These are phyloP conservation scores for Boletus semigastroideus DNA, from an alignment of 1,284 basidiomycete species.

Conservation along the genomic window DNA sequence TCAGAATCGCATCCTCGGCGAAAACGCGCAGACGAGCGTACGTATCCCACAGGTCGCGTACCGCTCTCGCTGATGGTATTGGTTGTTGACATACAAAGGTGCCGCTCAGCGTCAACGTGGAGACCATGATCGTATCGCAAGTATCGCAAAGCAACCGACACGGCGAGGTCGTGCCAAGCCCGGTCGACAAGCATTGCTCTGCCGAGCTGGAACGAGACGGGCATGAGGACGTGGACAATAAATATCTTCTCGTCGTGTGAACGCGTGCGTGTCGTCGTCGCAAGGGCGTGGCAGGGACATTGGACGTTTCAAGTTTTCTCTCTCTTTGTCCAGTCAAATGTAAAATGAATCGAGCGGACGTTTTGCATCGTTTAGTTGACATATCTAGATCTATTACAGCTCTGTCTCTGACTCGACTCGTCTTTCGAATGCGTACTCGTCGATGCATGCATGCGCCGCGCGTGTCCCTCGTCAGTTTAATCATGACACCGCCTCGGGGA, in stretches of 20 bases:
- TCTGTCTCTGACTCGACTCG: too few relatives aligned
- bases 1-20: constrained; percentile 27
- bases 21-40: constrained; percentile 25
- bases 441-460: too few relatives aligned
- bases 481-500: too few relatives aligned
- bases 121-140: constrained; percentile 33
- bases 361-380: too few relatives aligned
- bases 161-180: constrained; percentile 19
- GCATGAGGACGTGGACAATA: constrained; percentile 19
- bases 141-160: constrained; percentile 27
- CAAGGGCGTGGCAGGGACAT: too few relatives aligned
- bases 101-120: constrained; percentile 35
- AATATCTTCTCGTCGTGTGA: constrained; percentile 19
- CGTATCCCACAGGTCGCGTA: neutral
- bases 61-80: neutral
- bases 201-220: constrained; percentile 16
- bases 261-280: neutral
- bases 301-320: too few relatives aligned
- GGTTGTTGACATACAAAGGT: constrained; percentile 4
- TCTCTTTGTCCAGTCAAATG: too few relatives aligned
- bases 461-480: too few relatives aligned
- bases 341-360: too few relatives aligned
- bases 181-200: constrained; percentile 2
- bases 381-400: too few relatives aligned
- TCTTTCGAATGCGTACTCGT: too few relatives aligned